A percentile compares a stretch with the other conserved stretches of the same genome.
phyloP scores from a whole-genome alignment of 148 eudicot species.

The Tetragonia tetragonoides region DNA sequence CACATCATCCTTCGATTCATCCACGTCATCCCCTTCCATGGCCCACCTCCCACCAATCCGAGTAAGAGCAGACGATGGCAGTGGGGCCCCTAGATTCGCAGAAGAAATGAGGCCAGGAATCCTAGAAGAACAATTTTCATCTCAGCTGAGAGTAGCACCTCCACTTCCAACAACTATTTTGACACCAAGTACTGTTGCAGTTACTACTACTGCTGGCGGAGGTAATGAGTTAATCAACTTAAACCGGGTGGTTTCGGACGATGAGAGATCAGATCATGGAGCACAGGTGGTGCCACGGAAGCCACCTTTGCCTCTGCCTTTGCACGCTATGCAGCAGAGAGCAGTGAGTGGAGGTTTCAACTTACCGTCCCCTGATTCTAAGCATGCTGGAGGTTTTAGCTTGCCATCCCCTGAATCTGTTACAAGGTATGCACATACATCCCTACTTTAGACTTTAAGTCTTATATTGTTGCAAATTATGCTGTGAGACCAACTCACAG shows the following conservation, averaged over 20 bases:
- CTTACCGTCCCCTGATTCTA: slow-evolving; percentile 53
- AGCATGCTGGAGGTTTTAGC: slow-evolving; percentile 41
- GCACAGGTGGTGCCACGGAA: slow-evolving; percentile 35
- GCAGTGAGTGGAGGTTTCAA: slow-evolving; percentile 35
- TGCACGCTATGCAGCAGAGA: slow-evolving; percentile 42
- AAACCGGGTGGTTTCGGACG: slow-evolving; percentile 32
- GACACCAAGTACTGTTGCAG: slow-evolving; percentile 20
- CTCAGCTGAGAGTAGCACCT: slow-evolving; percentile 40
- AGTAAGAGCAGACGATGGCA: slow-evolving; percentile 40
- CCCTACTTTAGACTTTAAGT: too few species aligned
- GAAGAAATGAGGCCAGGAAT: slow-evolving; percentile 39
- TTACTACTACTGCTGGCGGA: slow-evolving; percentile 11
- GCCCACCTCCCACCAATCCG: slow-evolving; percentile 56
- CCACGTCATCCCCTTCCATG: slow-evolving; percentile 67
- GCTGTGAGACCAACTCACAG: too few species aligned
- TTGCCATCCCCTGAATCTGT: slow-evolving; percentile 71
- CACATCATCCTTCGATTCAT: slow-evolving; percentile 58
- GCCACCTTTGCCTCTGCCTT: slow-evolving; percentile 59
- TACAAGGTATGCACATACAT: slow-evolving; percentile 38
- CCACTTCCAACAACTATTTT: slow-evolving; percentile 24
- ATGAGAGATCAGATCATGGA: slow-evolving; percentile 54
- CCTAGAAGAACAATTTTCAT: slow-evolving; percentile 46
- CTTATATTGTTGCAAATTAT: too few species aligned
- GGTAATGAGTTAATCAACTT: slow-evolving; percentile 1
- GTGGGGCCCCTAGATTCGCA: slow-evolving; percentile 11